Evolutionary conservation across 2,329 filamentous ascomycete genomes (phyloP).

Genomic region (Aureobasidium leucospermi): DNA sequence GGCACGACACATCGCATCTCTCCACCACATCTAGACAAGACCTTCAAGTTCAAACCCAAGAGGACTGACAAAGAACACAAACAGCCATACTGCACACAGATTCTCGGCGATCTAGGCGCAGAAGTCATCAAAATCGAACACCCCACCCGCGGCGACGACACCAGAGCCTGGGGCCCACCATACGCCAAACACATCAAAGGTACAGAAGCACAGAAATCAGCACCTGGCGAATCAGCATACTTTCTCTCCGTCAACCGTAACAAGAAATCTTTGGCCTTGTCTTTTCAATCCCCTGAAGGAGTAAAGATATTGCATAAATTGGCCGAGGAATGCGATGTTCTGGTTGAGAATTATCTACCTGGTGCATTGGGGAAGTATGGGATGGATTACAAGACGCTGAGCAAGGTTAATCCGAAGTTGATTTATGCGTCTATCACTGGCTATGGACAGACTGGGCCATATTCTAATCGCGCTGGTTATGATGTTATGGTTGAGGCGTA

Average conservation of each 20-base stretch:
- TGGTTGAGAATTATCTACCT: slow-evolving; percentile 96
- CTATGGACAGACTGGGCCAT: slow-evolving; percentile 92
- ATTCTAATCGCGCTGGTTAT: slow-evolving; percentile 80
- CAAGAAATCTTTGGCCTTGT: slow-evolving; percentile 88
- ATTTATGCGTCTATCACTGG: slow-evolving; percentile 97
- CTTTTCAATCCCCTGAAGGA: slow-evolving; percentile 78
- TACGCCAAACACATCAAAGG: slow-evolving; percentile 68
- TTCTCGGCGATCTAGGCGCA: slow-evolving; percentile 88
- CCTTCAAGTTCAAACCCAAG: background rate
- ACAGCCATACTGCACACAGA: slow-evolving; percentile 95
- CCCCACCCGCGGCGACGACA: slow-evolving; percentile 84
- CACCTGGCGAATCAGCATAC: slow-evolving; percentile 88
- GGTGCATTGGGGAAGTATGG: slow-evolving; percentile 82
- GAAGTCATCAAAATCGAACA: slow-evolving; percentile 98
- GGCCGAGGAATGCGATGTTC: slow-evolving; percentile 75
- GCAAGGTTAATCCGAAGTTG: slow-evolving; percentile 72
- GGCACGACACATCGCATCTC: too few species aligned
- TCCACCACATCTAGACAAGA: background rate
- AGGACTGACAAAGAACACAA: slow-evolving; percentile 37
- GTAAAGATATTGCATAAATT: slow-evolving; percentile 82
- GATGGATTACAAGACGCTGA: slow-evolving; percentile 78
- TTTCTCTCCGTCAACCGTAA: slow-evolving; percentile 92
- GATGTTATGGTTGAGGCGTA: slow-evolving; percentile 97
- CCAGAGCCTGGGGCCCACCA: slow-evolving; percentile 90
- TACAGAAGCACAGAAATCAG: slow-evolving; percentile 37